Percentiles rank a stretch among this genome's conserved stretches.
These are phyloP conservation scores for Plasmodium billcollinsi DNA, from an alignment of 169 alveolate species.

Conservation along the genomic window DNA sequence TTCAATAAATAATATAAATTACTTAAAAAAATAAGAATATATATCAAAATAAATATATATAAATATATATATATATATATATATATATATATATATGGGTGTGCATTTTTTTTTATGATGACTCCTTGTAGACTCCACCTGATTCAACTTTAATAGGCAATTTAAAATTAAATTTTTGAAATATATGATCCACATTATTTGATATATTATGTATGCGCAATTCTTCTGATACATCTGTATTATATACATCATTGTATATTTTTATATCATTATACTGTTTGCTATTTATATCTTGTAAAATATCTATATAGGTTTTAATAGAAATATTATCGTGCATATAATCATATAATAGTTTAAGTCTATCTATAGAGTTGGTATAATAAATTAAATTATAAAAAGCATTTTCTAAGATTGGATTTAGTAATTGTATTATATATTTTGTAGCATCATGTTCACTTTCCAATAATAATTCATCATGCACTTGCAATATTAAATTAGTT, in stretches of 20 bases:
- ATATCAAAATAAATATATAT: no score
- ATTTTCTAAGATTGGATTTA: slow-evolving; percentile 71
- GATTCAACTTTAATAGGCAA: slow-evolving; percentile 66
- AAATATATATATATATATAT: no score
- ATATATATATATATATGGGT: no score
- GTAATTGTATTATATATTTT: slow-evolving; percentile 13
- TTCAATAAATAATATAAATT: no score
- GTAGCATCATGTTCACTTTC: slow-evolving; percentile 59
- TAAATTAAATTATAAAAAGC: slow-evolving; percentile 74
- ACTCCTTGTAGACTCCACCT: slow-evolving; percentile 50
- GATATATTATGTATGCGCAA: background rate
- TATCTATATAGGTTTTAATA: slow-evolving; percentile 50
- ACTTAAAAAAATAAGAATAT: no score
- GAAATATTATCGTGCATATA: slow-evolving; percentile 74
- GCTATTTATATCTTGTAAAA: slow-evolving; percentile 25
- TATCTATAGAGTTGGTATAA: slow-evolving; percentile 52
- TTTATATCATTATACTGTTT: background rate
- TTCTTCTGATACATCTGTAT: background rate
- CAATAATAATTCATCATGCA: slow-evolving; percentile 84
- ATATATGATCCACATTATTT: slow-evolving; percentile 3
- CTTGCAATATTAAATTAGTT: slow-evolving; percentile 79
- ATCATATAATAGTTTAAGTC: slow-evolving; percentile 36
- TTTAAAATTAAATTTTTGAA: slow-evolving; percentile 28
- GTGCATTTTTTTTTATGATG: slow-evolving; percentile 1
- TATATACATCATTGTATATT: no score